A percentile compares a stretch with the other conserved stretches of the same genome.
Evolutionary conservation across 2,329 filamentous ascomycete species (phyloP).

Genomic region (Aureobasidium namibiae): DNA sequence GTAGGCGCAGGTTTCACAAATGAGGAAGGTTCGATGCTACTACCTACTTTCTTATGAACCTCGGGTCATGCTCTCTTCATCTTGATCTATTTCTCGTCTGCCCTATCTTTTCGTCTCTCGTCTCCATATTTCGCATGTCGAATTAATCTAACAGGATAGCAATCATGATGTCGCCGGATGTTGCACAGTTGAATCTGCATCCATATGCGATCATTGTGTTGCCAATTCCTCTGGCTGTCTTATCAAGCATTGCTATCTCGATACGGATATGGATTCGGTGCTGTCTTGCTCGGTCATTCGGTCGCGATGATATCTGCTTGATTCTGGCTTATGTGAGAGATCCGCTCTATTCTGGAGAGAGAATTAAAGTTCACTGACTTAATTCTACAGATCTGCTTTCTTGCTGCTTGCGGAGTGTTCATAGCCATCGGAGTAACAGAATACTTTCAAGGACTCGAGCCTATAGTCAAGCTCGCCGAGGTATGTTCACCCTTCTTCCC

Average conservation of each 20-base stretch:
- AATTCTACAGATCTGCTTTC: constrained; percentile 4
- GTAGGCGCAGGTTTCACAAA: not conserved
- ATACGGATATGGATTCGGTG: constrained; percentile 3
- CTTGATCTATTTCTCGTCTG: not conserved
- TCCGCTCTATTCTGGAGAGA: not conserved
- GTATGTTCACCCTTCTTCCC: not conserved
- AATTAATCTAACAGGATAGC: not conserved
- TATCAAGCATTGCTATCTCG: not conserved
- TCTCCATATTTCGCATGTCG: not conserved
- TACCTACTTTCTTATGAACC: not conserved
- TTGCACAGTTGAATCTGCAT: constrained; percentile 1
- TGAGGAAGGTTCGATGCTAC: not conserved
- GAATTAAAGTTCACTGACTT: not conserved
- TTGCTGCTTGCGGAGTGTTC: constrained; percentile 8
- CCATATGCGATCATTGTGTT: not conserved
- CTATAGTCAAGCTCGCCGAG: not conserved
- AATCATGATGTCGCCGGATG: constrained; percentile 7
- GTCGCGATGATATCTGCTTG: constrained; percentile 1
- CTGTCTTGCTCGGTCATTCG: not conserved
- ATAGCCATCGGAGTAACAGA: constrained; percentile 9
- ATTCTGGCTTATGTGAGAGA: not conserved
- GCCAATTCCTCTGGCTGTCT: not conserved
- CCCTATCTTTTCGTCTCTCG: not conserved
- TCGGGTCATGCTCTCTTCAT: not conserved
- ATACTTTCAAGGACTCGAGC: constrained; percentile 6